Conservation (phyloP, 75 land plant genomes). For the Cunninghamia lanceolata region DNA sequence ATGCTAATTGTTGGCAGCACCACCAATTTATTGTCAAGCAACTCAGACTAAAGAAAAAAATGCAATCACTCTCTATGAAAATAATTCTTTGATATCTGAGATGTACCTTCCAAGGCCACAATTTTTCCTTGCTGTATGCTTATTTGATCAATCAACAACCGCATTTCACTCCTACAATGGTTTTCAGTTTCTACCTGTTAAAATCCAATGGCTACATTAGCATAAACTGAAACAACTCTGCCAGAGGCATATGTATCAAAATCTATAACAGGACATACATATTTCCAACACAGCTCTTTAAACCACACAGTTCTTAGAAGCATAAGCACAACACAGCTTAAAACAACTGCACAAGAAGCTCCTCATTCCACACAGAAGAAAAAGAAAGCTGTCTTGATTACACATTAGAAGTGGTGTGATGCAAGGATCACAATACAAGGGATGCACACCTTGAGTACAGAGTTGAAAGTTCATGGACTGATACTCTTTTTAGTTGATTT, state of each 20-base stretch:
- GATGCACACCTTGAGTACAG: not conserved
- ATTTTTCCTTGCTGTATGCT: conserved; percentile 80
- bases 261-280: not conserved
- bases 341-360: not conserved
- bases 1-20: not conserved
- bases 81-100: not conserved
- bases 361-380: not conserved
- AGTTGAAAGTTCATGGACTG: not conserved
- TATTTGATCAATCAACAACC: conserved; percentile 83
- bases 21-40: not conserved
- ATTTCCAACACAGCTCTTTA: not conserved
- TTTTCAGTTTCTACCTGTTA: conserved; percentile 70
- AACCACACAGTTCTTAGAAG: not conserved
- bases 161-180: conserved; percentile 70
- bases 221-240: not conserved
- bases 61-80: conserved; percentile 4
- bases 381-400: not conserved
- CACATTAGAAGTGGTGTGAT: not conserved
- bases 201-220: not conserved
- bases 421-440: not conserved
- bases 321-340: not conserved
- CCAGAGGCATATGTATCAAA: not conserved
- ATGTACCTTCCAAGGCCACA: conserved; percentile 69
- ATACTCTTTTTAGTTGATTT: not conserved
- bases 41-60: not conserved